phyloP scores from a whole-genome alignment of 2,329 filamentous ascomycete species.

The Lachnellula willkommii region DNA sequence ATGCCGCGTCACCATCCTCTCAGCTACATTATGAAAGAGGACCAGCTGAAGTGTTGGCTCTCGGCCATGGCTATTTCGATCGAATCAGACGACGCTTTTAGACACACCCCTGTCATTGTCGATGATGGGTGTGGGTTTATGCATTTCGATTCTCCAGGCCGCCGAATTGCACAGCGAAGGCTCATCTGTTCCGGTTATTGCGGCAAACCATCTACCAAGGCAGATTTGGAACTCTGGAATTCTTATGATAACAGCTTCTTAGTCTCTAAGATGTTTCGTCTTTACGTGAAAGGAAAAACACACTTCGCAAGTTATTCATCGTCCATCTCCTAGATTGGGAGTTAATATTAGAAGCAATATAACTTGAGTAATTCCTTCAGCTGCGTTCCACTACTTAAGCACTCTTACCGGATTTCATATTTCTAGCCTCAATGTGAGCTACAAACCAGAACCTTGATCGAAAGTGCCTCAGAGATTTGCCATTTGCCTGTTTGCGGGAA shows the following conservation, averaged over 20 bases:
- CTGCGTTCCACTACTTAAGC: not conserved
- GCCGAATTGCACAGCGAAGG: slow-evolving; percentile 6
- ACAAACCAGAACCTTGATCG: not conserved
- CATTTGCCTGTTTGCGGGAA: not conserved
- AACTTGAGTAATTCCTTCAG: not conserved
- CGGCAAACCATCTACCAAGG: not conserved
- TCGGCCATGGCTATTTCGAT: not conserved
- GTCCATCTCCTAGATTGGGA: not conserved
- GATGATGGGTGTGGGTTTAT: slow-evolving; percentile 1
- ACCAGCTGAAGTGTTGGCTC: not conserved
- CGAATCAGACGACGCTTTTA: not conserved
- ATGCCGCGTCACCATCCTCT: not conserved
- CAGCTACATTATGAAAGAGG: not conserved
- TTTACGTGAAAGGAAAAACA: not conserved
- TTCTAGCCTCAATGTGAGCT: not conserved
- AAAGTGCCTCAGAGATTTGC: not conserved
- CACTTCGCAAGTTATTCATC: not conserved
- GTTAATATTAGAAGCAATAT: not conserved
- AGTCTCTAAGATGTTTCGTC: not conserved
- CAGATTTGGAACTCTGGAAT: not conserved
- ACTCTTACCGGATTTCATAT: not conserved
- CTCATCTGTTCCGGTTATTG: slow-evolving; percentile 1
- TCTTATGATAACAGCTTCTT: not conserved
- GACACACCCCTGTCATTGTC: not conserved
- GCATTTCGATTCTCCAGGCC: slow-evolving; percentile 5